Evolutionary conservation across 2,329 filamentous ascomycete genomes (phyloP).

Genomic region (Taxawa tesnikishii): DNA sequence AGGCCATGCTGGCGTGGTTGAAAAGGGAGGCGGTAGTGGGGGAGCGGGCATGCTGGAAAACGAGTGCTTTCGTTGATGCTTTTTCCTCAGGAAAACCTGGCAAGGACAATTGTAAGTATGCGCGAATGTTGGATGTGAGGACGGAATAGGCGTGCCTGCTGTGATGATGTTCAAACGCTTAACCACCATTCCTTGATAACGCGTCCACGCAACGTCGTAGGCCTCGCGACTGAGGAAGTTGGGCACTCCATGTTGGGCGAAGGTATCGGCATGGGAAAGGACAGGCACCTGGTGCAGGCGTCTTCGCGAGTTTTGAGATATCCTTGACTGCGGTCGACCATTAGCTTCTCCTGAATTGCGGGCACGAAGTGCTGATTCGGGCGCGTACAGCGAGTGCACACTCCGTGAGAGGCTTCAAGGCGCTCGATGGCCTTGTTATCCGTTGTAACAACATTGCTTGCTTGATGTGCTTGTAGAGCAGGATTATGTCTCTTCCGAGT

Average conservation of each 20-base stretch:
- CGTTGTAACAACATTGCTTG: constrained; percentile 6
- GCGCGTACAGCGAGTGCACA: too few relatives aligned
- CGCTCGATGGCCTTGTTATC: constrained; percentile 4
- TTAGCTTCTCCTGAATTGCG: background rate
- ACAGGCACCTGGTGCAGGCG: constrained; percentile 6
- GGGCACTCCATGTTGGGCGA: constrained; percentile 2
- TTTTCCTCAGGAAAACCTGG: constrained; percentile 53
- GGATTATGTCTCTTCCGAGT: constrained; percentile 1
- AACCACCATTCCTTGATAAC: constrained; percentile 66
- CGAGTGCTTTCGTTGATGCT: constrained; percentile 51
- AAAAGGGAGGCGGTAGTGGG: constrained; percentile 68
- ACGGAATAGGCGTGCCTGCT: constrained; percentile 45
- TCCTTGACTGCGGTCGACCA: constrained; percentile 3
- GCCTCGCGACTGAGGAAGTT: constrained; percentile 57
- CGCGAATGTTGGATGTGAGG: too few relatives aligned
- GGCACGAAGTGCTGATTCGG: too few relatives aligned
- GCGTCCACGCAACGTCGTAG: constrained; percentile 66
- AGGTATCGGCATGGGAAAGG: constrained; percentile 6
- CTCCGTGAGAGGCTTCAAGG: constrained; percentile 1
- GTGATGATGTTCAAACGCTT: constrained; percentile 65
- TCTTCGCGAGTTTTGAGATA: constrained; percentile 3
- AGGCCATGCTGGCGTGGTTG: constrained; percentile 93
- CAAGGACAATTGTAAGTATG: constrained; percentile 1
- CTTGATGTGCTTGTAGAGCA: too few relatives aligned
- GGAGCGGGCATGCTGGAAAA: constrained; percentile 66